Evolutionary conservation across 495 filamentous ascomycete genomes (phyloP).

Genomic region (Penicillium paradoxum): DNA sequence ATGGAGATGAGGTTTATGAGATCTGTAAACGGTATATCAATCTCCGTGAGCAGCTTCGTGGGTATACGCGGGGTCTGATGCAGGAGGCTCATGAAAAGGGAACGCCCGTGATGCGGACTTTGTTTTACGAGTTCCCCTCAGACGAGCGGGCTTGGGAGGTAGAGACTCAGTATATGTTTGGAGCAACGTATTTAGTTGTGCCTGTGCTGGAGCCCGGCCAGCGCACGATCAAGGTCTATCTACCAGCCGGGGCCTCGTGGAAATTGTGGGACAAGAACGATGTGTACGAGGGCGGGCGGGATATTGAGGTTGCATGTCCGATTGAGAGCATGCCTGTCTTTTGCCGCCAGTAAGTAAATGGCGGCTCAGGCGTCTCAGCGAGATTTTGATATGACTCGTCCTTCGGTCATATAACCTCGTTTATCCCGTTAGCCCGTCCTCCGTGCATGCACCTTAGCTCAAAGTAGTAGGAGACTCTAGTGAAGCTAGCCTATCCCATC

Average conservation of each 20-base stretch:
- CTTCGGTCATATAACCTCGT: background rate
- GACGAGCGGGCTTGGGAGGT: slow-evolving; percentile 46
- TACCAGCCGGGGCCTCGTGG: slow-evolving; percentile 45
- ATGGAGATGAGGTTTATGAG: slow-evolving; percentile 49
- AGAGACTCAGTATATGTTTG: slow-evolving; percentile 53
- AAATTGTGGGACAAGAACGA: slow-evolving; percentile 28
- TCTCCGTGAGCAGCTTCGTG: slow-evolving; percentile 48
- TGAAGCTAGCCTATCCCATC: background rate
- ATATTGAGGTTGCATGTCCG: slow-evolving; percentile 41
- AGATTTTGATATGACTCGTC: background rate
- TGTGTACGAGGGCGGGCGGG: slow-evolving; percentile 30
- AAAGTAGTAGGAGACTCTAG: background rate
- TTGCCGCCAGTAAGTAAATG: slow-evolving; percentile 12
- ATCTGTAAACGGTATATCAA: slow-evolving; percentile 52
- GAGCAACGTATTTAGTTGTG: slow-evolving; percentile 47
- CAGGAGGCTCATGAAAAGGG: slow-evolving; percentile 50
- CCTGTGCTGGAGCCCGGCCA: slow-evolving; percentile 44
- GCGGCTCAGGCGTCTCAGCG: background rate
- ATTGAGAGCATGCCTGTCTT: slow-evolving; percentile 51
- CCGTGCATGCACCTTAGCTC: background rate
- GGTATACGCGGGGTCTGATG: slow-evolving; percentile 50
- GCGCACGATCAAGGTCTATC: slow-evolving; percentile 39
- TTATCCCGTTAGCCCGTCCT: background rate
- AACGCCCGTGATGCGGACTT: slow-evolving; percentile 49
- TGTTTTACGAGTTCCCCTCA: slow-evolving; percentile 54